A percentile compares a stretch with the other conserved stretches of the same genome.
Conservation (phyloP, 371 early-diverging fungal genomes). For the Mucor velutinosus region DNA sequence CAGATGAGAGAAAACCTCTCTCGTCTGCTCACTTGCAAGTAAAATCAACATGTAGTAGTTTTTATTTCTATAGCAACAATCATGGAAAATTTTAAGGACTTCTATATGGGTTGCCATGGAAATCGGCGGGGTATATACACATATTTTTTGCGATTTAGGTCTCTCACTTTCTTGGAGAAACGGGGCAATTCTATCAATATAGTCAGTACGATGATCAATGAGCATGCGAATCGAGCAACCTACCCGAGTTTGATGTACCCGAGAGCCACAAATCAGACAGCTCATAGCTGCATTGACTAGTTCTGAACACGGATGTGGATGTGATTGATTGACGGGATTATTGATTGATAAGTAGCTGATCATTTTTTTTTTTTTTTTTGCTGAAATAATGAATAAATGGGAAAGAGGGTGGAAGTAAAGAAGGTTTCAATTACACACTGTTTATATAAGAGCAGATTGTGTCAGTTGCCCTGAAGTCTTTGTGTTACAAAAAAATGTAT, state of each 20-base stretch:
- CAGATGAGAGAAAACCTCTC: neutral
- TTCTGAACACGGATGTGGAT: neutral
- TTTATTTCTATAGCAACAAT: slow-evolving; percentile 1
- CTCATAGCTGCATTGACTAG: slow-evolving; percentile 3
- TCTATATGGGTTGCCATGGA: neutral
- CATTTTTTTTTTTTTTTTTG: neutral
- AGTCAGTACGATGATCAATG: neutral
- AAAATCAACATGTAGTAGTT: neutral
- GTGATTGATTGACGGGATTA: neutral
- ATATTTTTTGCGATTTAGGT: neutral
- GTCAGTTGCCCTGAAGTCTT: neutral
- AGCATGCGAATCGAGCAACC: neutral
- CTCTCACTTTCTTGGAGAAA: slow-evolving; percentile 21
- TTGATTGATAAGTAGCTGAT: neutral
- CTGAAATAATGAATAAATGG: neutral
- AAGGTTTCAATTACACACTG: neutral
- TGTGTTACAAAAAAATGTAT: neutral
- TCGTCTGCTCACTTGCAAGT: neutral
- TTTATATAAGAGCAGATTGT: neutral
- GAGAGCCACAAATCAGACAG: slow-evolving; percentile 34
- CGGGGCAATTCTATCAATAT: slow-evolving; percentile 29
- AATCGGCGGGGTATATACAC: neutral
- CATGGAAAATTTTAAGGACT: neutral
- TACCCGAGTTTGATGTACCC: slow-evolving; percentile 36
- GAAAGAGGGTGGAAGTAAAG: neutral